Conservation (phyloP, 257 asterid species). For the Solanum acaule region DNA sequence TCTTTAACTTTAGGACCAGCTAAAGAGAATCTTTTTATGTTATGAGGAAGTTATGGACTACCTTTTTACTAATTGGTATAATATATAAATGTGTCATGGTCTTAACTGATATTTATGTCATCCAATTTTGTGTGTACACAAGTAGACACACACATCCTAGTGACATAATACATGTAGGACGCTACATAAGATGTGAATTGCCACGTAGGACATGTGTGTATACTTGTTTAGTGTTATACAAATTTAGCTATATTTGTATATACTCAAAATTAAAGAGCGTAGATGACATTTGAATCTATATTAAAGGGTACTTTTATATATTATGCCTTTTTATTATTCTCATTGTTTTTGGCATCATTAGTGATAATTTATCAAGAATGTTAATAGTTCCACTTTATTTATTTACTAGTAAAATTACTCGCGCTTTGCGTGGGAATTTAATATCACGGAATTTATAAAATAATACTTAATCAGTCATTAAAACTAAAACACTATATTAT, state of each 20-base stretch:
- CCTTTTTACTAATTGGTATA: not conserved
- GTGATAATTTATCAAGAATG: no score
- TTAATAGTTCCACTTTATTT: no score
- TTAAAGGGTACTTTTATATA: not conserved
- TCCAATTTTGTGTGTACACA: no score
- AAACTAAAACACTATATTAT: no score
- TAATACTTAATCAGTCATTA: no score
- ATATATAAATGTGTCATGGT: not conserved
- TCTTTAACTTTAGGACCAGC: not conserved
- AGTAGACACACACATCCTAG: not conserved
- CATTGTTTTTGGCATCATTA: no score
- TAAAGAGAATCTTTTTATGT: not conserved
- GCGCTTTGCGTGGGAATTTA: no score
- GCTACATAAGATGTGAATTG: no score
- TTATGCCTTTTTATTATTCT: not conserved
- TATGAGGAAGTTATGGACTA: not conserved
- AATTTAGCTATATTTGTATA: no score
- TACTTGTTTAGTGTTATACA: not conserved
- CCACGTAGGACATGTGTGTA: not conserved
- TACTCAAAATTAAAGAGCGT: not conserved
- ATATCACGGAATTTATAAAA: no score
- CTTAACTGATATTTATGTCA: not conserved
- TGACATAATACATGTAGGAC: not conserved
- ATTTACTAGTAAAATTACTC: no score
- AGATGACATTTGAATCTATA: not conserved